Evolutionary conservation across 441 rosid genomes (phyloP), one percentile per base, ranked within the genome.

Genomic region (Erodium moschatum): DNA sequence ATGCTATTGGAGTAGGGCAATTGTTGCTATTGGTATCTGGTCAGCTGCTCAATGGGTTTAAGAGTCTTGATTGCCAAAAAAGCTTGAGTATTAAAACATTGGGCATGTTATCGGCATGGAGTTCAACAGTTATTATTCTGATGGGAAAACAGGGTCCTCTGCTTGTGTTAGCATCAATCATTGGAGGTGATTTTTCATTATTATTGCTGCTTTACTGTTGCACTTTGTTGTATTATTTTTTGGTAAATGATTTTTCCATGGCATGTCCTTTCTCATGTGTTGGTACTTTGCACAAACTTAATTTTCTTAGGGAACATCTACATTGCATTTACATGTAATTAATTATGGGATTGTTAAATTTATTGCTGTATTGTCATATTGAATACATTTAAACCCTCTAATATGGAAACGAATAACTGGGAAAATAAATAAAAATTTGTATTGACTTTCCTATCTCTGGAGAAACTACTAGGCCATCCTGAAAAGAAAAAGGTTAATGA

Each of bases 101-200:
- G 48, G 81, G 86, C 42, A 68, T 94, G 69, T 74, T 85, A 72
- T 91, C 97, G 73, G 84, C 91, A 18, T 88, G 86, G 82, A 89
- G 97, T 81, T 75, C 97, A 74, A 81, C 94, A 56, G 73, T 94
- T 58, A 88, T 91, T 66, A 52, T 88, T 75, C 77, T 94, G 77
- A 85, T 87, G 1, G 97, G 97, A 73, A 84, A 84, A 73, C 99
- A 94, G 81, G 99, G 97, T 74, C 74, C 99, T 44, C 74, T 89
- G 85, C 76, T 85, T 62, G 85, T 89, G 66, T 75, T 89, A 76
- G 96, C 87, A 69, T 80, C 82, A 44, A 38, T 91, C 42, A 54
- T 85, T 50, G 96, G 91, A 83, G 97, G 97, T 89, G 75, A 42
- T 18, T 72, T 77, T 58, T 69, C 52, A 40, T 40, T 44, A 15